Evolutionary conservation across 2,329 filamentous ascomycete species (phyloP).

Genomic region (Tolypocladium sp.): DNA sequence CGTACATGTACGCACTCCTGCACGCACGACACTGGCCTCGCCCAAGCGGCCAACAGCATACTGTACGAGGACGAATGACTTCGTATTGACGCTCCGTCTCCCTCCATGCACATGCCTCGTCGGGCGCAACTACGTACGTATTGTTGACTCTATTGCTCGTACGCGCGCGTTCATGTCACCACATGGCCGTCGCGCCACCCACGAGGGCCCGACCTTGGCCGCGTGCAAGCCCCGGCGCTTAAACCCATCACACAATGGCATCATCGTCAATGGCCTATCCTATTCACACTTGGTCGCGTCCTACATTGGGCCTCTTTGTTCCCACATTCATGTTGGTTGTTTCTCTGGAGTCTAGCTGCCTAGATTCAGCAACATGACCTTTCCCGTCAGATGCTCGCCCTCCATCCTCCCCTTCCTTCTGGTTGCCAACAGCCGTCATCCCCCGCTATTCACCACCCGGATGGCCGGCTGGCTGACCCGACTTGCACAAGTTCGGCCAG

Average conservation of each 20-base stretch:
- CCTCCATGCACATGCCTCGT: neutral
- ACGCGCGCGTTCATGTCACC: too few relatives aligned
- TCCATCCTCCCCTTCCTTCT: neutral
- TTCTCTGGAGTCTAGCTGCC: constrained; percentile 5
- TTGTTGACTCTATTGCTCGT: neutral
- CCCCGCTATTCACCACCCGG: neutral
- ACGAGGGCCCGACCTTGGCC: neutral
- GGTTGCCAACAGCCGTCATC: neutral
- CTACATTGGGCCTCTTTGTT: neutral
- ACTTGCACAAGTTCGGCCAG: constrained; percentile 29
- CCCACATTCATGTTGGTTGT: neutral
- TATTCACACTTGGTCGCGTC: neutral
- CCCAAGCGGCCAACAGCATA: neutral
- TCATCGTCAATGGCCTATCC: neutral
- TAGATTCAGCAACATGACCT: neutral
- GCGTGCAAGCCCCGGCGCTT: neutral
- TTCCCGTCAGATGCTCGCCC: neutral
- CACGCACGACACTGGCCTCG: neutral
- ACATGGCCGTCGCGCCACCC: neutral
- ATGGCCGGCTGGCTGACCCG: constrained; percentile 16
- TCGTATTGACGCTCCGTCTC: neutral
- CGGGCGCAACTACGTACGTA: neutral
- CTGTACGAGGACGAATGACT: neutral
- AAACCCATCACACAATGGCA: neutral
- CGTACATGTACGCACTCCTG: neutral